Evolutionary conservation across 257 asterid genomes (phyloP), one percentile per base, ranked within the genome.

Genomic region (Avicennia marina): DNA sequence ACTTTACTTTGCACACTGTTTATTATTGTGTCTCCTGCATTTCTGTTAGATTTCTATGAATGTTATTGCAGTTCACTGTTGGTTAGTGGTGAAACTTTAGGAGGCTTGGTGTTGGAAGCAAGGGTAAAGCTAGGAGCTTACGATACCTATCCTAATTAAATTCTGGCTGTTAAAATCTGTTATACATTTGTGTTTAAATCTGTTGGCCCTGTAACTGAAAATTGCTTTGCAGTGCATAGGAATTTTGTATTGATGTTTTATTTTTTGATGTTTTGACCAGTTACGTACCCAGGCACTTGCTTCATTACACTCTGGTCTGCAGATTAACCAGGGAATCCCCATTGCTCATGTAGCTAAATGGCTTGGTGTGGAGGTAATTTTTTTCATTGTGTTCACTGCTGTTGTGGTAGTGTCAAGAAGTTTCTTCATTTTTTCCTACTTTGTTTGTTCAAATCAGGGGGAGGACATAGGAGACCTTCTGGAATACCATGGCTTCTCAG

Each of bases 361-460:
- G 98, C 94, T 93, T 63, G 95, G 90, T 63, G 78, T 93, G 95
- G 95, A 93, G 98, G 98, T 88, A 77, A 18, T 10, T 31, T 11
- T 48, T 43, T 58, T 67, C 44, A 39, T 26, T 27, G 70, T 56
- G 38, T 12, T 59, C 42, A 36, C 44, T 72, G 17, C 57, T 58
- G 13, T 25, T 56, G 47, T 69, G 61, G 32, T 66, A 53, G 13
- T 58, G 40, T 47, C 60, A 48, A 59, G 21, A 48, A 16, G 63
- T 45, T 21, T 7, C 22, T n/a, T 60, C 56, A 40, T 33, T 21
- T 36, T 41, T 63, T 49, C 49, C 53, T 21, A 4, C 40, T 32
- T 10, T 44, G 3, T 67, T 53, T 67, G 57, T 65, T 66, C 52
- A 48, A 60, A 65, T 62, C 74, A 91, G 98, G 98, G 81, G 64